Evolutionary conservation across 2,329 filamentous ascomycete genomes (phyloP).

Genomic region (Sporothrix humicola): DNA sequence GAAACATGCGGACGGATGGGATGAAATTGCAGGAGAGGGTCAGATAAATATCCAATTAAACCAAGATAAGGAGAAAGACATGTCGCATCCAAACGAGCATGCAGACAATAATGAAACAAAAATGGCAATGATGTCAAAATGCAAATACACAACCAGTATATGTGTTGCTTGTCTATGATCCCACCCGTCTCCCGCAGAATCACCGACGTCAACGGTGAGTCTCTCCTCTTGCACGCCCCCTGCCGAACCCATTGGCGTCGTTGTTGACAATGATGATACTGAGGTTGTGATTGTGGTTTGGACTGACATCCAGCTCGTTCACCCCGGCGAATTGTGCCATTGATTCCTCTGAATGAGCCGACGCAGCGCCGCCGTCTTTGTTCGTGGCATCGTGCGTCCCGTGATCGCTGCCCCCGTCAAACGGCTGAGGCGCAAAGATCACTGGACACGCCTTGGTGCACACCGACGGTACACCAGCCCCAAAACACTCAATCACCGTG

Average conservation of each 20-base stretch:
- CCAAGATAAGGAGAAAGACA: background rate
- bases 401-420: background rate
- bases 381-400: background rate
- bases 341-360: background rate
- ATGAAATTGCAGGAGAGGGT: too few species aligned
- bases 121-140: background rate
- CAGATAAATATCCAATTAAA: background rate
- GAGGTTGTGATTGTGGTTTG: background rate
- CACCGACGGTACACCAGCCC: conserved; percentile 25
- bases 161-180: background rate
- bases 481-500: conserved; percentile 34
- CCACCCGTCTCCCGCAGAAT: background rate
- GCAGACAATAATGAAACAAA: background rate
- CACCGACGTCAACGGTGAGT: background rate
- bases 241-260: background rate
- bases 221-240: conserved; percentile 8
- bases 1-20: too few species aligned
- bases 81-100: too few species aligned
- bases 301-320: background rate
- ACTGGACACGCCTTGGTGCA: conserved; percentile 32
- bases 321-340: background rate
- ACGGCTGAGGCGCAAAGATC: conserved; percentile 20
- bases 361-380: background rate
- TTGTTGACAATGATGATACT: conserved; percentile 20
- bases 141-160: background rate